phyloP scores from a whole-genome alignment of 345 rosid species.

The Eucalyptus dawsonii region DNA sequence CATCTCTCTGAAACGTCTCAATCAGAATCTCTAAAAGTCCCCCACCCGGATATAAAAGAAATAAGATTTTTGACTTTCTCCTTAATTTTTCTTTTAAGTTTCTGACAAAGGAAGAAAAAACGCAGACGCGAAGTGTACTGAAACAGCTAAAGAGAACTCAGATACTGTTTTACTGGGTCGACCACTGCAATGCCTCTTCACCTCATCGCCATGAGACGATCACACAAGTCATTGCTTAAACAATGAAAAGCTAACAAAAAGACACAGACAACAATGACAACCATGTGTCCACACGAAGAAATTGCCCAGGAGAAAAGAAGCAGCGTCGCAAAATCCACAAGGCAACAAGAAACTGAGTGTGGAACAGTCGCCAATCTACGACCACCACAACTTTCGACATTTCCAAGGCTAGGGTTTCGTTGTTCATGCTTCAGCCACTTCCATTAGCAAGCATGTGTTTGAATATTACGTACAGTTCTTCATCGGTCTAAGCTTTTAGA shows the following conservation, averaged over 20 bases:
- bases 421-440: neutral
- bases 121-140: neutral
- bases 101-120: constrained; percentile 12
- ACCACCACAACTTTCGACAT: neutral
- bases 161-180: neutral
- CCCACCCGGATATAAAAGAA: neutral
- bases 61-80: constrained; percentile 23
- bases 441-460: neutral
- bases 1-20: constrained; percentile 43
- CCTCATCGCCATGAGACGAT: neutral
- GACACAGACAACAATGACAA: neutral
- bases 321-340: neutral
- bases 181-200: neutral
- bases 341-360: neutral
- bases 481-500: neutral
- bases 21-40: constrained; percentile 38
- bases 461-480: neutral
- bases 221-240: neutral
- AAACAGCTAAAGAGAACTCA: neutral
- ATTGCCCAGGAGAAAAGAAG: neutral
- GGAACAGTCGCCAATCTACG: neutral
- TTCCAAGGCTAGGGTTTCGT: neutral
- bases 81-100: neutral
- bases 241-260: neutral
- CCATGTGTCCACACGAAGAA: neutral